Base-by-base conservation (phyloP, 1,284 basidiomycete species). In the Ceratobasidium theobromae region DNA sequence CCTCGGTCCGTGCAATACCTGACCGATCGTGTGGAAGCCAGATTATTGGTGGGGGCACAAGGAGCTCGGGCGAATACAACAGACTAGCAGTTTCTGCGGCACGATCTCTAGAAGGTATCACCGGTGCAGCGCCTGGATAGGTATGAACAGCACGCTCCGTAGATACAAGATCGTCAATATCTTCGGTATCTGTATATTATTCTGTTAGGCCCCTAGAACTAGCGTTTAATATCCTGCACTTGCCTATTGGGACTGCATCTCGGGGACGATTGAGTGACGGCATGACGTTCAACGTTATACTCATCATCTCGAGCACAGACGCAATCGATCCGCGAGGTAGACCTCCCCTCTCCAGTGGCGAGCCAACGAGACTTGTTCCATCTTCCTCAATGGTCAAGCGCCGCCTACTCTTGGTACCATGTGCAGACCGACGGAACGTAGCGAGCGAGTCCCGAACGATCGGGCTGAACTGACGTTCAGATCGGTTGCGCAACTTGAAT, bases 271-370 rank as follows among this genome's bases (percentile, higher is more conserved):
- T 80, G 16, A 80, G 76, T 1, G 84, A 81, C 1, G 88, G 88
- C 78, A 82, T 82, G 14, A 89, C 86, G 1, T 87, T 87, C 35
- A 90, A 77, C 14, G 87, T 89, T 65, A 85, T 72, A 66, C 85
- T 86, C 86, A 90, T 88, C 87, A 90, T 89, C 72, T 90, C 88
- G 66, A 90, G 77, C 55, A 90, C 86, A 27, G 84, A 86, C 2
- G 88, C 87, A 77, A 88, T 86, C 1, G 87, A 89, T 14, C 86
- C 85, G 65, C 87, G 80, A 40, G 79, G 75, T 25, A 83, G 75
- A 40, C 73, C 70, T 1, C 70, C 75, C 8, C 76, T 72, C 40
- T 70, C 78, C 65, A 78, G 74, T 28, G 76, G 77, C 57, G 81
- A 83, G 73, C 80, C 85, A 30, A 80, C 80, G 53, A 83, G 77